Base-by-base conservation (phyloP, 2,329 filamentous ascomycete genomes). In the Claviceps sp. region DNA sequence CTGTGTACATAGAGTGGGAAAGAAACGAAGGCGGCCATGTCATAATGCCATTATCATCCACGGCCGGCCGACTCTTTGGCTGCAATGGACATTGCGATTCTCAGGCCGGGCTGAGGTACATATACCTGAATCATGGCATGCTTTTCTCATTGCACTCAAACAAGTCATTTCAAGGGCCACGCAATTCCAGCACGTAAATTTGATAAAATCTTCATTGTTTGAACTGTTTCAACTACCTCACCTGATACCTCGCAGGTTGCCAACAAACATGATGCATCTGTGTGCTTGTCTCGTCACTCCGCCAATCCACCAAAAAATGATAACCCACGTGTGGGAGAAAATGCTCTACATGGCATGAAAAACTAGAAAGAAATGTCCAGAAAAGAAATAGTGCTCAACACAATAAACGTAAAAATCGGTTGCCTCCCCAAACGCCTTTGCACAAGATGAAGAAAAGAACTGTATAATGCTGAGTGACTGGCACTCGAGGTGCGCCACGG, bases 351-450 rank as follows among this genome's bases (percentile, higher is more conserved):
- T 49, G 18, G 37, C 45, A 47, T 37, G 34, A 26, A 20, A 47
- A 7, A 37, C 40, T 45, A 51, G 24, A 13, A 41, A 42, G 24
- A 36, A 26, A 30, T 41, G 52, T 16, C 41, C 22, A 49, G 45
- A 30, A 52, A 34, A 43, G 37, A 34, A 47, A 37, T 41, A 6
- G 43, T 36, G 37, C 40, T 50, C 44, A 49, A 47, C 46, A 49
- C 46, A 49, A 47, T 20, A 18, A 18, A 42, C 26, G 50, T 44
- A 16, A 48, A 36, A 13, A 9, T 37, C 43, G n/a, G n/a, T 44
- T 7, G 24, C 16, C 42, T 42, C 50, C 52, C 49, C n/a, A 30
- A 54, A 54, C 53, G 53, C 53, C 53, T 41, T 45, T 34, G 37
- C 6, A 34, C 26, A 45, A 45, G 13, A n/a, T 30, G 5, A 34